Evolutionary conservation across 2,329 filamentous ascomycete species (phyloP).

Genomic region (Dactylellina parvicollis): DNA sequence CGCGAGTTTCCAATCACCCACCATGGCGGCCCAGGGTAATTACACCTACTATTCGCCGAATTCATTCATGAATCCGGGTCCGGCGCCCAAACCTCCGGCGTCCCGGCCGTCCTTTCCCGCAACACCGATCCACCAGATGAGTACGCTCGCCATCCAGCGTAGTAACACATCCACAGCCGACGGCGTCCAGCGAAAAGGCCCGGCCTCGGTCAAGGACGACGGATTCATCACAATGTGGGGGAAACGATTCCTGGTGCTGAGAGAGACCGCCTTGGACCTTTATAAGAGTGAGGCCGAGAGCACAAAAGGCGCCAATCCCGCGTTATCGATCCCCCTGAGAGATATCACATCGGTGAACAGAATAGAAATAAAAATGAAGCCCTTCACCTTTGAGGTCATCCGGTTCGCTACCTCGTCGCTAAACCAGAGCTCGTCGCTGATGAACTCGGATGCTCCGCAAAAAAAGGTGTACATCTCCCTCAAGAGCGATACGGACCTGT

Average conservation of each 20-base stretch:
- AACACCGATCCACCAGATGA: slow-evolving; percentile 49
- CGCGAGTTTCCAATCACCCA: slow-evolving; percentile 17
- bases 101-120: slow-evolving; percentile 36
- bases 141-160: slow-evolving; percentile 47
- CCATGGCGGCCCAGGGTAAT: slow-evolving; percentile 47
- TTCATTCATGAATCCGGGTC: slow-evolving; percentile 50
- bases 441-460: slow-evolving; percentile 80
- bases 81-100: slow-evolving; percentile 51
- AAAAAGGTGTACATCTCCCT: slow-evolving; percentile 91
- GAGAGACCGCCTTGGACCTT: slow-evolving; percentile 93
- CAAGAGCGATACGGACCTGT: slow-evolving; percentile 94
- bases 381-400: slow-evolving; percentile 93
- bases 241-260: slow-evolving; percentile 87
- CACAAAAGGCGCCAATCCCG: slow-evolving; percentile 76
- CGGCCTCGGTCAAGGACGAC: slow-evolving; percentile 80
- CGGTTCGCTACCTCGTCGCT: slow-evolving; percentile 67
- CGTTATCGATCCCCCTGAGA: slow-evolving; percentile 76
- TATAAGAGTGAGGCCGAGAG: slow-evolving; percentile 88
- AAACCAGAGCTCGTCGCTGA: slow-evolving; percentile 73
- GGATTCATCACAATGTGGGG: slow-evolving; percentile 88
- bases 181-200: slow-evolving; percentile 39
- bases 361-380: slow-evolving; percentile 86
- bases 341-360: slow-evolving; percentile 90
- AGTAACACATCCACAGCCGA: slow-evolving; percentile 14
- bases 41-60: slow-evolving; percentile 50